Evolutionary conservation across 768 basidiomycete species (phyloP), one percentile per base, ranked within the genome.

Genomic region (Chalciporus chontae): DNA sequence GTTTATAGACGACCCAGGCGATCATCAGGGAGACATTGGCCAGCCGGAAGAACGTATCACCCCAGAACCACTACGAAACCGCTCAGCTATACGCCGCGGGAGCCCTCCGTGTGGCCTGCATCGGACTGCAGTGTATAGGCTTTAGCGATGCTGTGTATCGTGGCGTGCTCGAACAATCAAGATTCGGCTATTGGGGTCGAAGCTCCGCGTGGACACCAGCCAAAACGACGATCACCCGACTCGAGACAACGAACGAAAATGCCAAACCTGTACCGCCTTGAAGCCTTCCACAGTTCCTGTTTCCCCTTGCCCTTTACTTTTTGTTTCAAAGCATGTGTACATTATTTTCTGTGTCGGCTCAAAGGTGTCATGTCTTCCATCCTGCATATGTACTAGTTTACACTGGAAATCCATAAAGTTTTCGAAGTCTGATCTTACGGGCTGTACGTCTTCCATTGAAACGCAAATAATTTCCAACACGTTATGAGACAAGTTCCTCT

Each of bases 31-130:
- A 89, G 50, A 90, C 88, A 0, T 71, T 90, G 31, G 67, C 77
- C 2, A 80, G 73, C 6, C 79, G 88, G 40, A 89, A 87, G 66
- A 88, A 87, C 62, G 79, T 78, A 17, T 87, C 87, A 2, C 87
- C 88, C 15, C 86, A 88, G 63, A 88, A 85, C 58, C 67, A 81
- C 23, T 89, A 89, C 69, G 88, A 90, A 64, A 81, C 79, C 0
- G 70, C 73, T 1, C 87, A 90, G 62, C 76, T 90, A 27, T 90
- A 89, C 61, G 73, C 77, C 5, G 83, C 74, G 1, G 87, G 88
- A 2, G 87, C 87, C 21, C 74, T 90, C 41, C 83, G 79, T 53
- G 78, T 87, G 19, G 84, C 83, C 13, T 90, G 87, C 56, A 69
- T 90, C 48, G 88, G 79, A 4, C 69, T 90, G 41, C 84, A 85